These are phyloP conservation scores for Collybia mongolica DNA, from an alignment of 768 basidiomycete genomes.

Conservation along the genomic window DNA sequence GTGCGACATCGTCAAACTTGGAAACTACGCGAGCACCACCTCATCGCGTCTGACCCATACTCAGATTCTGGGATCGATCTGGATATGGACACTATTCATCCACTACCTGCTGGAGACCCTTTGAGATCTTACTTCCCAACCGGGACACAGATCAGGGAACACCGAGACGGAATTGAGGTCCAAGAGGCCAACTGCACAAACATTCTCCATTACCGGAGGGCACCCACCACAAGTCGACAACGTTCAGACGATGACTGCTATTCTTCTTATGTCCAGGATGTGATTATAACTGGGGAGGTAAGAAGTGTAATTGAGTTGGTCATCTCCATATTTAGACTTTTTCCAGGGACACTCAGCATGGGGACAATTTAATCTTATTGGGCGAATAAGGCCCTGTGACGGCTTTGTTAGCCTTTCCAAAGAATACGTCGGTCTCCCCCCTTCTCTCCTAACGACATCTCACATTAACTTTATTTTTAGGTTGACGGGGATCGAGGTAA, in stretches of 20 bases:
- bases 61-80: slow-evolving; percentile 33
- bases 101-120: slow-evolving; percentile 59
- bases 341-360: slow-evolving; percentile 85
- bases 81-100: slow-evolving; percentile 27
- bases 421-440: slow-evolving; percentile 62
- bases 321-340: not conserved
- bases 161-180: slow-evolving; percentile 44
- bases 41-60: slow-evolving; percentile 31
- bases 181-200: slow-evolving; percentile 37
- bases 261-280: slow-evolving; percentile 42
- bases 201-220: slow-evolving; percentile 29
- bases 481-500: slow-evolving; percentile 71
- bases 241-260: slow-evolving; percentile 15
- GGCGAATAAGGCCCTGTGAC: slow-evolving; percentile 78
- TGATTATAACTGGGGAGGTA: slow-evolving; percentile 78
- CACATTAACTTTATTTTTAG: slow-evolving; percentile 30
- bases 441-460: slow-evolving; percentile 2
- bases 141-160: slow-evolving; percentile 49
- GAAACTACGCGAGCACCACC: slow-evolving; percentile 79
- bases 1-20: slow-evolving; percentile 89
- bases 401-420: slow-evolving; percentile 82
- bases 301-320: not conserved
- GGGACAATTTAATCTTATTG: slow-evolving; percentile 82
- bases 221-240: slow-evolving; percentile 6
- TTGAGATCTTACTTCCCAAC: slow-evolving; percentile 60